A percentile compares a stretch with the other conserved stretches of the same genome.
These are phyloP conservation scores for Rhizopus arrhizus DNA, from an alignment of 371 early-diverging fungal species.

Conservation along the genomic window DNA sequence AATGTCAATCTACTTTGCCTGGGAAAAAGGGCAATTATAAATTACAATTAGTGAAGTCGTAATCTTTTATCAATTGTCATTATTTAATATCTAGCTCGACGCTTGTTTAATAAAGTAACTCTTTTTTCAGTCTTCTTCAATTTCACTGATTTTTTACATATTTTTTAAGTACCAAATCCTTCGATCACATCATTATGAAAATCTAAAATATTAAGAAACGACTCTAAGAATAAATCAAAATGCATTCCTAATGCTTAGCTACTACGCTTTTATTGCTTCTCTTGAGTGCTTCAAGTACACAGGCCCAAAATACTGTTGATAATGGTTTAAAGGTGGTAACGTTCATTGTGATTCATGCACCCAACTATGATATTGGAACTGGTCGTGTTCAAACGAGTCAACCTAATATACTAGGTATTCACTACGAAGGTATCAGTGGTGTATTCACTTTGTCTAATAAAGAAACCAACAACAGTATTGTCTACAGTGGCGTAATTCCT, in stretches of 20 bases:
- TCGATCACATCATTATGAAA: slow-evolving; percentile 2
- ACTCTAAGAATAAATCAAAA: slow-evolving; percentile 1
- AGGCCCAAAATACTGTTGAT: slow-evolving; percentile 4
- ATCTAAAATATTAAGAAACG: slow-evolving; percentile 1
- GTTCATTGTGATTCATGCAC: slow-evolving; percentile 5
- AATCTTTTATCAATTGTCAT: slow-evolving; percentile 4
- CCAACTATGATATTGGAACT: slow-evolving; percentile 6
- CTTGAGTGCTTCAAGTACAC: background rate
- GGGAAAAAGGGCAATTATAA: slow-evolving; percentile 2
- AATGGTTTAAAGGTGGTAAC: slow-evolving; percentile 4
- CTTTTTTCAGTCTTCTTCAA: slow-evolving; percentile 1
- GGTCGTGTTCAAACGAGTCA: slow-evolving; percentile 6
- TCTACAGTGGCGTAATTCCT: slow-evolving; percentile 3
- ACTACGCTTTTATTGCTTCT: slow-evolving; percentile 7
- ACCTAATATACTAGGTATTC: slow-evolving; percentile 3
- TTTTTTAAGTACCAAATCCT: slow-evolving; percentile 3
- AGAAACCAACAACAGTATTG: slow-evolving; percentile 5
- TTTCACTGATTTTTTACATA: too few species aligned
- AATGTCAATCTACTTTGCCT: slow-evolving; percentile 1
- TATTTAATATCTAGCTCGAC: slow-evolving; percentile 5
- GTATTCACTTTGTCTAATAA: slow-evolving; percentile 7
- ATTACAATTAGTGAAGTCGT: background rate
- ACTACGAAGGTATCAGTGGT: slow-evolving; percentile 3
- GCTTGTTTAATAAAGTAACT: slow-evolving; percentile 2
- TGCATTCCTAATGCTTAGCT: slow-evolving; percentile 4